Evolutionary conservation across 2,329 filamentous ascomycete genomes (phyloP).

Genomic region (Colletotrichum filicis): DNA sequence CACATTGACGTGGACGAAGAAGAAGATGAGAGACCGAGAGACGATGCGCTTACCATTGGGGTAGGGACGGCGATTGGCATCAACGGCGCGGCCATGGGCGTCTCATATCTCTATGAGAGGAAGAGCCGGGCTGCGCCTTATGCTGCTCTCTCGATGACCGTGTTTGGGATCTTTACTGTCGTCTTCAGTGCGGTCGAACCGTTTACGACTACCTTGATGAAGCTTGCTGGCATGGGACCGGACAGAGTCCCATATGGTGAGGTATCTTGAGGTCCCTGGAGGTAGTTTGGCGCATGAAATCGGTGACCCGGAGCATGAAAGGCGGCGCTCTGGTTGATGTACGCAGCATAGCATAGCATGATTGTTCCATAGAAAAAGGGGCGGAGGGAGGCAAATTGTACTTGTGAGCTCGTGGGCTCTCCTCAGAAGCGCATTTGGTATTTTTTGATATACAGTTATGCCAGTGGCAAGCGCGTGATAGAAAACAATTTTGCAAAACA

Average conservation of each 20-base stretch:
- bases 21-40: slow-evolving; percentile 5
- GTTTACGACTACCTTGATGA: slow-evolving; percentile 50
- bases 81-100: slow-evolving; percentile 70
- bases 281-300: not conserved
- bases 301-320: not conserved
- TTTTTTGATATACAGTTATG: slow-evolving; percentile 32
- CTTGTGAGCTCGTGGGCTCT: not conserved
- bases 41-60: slow-evolving; percentile 55
- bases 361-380: not conserved
- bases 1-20: not conserved
- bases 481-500: not conserved
- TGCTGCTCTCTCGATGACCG: slow-evolving; percentile 66
- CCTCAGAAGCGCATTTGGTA: slow-evolving; percentile 24
- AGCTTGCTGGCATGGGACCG: slow-evolving; percentile 25
- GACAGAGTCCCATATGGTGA: too few relatives aligned
- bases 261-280: too few relatives aligned
- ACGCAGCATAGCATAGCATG: not conserved
- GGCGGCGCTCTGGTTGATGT: not conserved
- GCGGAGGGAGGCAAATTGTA: not conserved
- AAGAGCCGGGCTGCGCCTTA: slow-evolving; percentile 65
- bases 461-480: not conserved
- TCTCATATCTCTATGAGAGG: slow-evolving; percentile 66
- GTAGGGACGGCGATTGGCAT: slow-evolving; percentile 65
- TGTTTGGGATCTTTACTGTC: slow-evolving; percentile 67
- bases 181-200: slow-evolving; percentile 62